Evolutionary conservation across 179 eudicot genomes (phyloP), one percentile per base, ranked within the genome.

Genomic region (Carnegiea gigantea): DNA sequence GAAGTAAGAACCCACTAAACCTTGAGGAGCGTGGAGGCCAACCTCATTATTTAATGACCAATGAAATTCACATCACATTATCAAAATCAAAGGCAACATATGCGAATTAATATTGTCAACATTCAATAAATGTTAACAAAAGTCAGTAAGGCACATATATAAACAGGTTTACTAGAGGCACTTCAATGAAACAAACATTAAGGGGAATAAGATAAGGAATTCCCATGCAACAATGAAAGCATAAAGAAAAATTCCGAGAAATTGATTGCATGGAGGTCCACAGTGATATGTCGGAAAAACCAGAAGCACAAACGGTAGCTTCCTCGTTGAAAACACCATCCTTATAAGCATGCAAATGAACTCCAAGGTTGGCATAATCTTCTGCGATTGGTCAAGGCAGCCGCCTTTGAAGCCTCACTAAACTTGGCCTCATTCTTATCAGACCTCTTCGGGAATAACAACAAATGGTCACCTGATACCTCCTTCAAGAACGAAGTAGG

Each of bases 261-360:
- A 60, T 38, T 53, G 72, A 30, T 18, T 74, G 93, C 97, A 97
- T 89, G 82, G 89, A 84, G 67, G 77, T 87, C 86, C 84, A 91
- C 51, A 73, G 51, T 26, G 64, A 54, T 49, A 93, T 74, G 82
- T 95, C 98, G 77, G 93, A 81, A 78, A 82, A 73, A 74, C 64
- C 84, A 82, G 98, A 94, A 9, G 97, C 96, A 89, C 92, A 93
- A 82, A 95, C 85, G 73, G 90, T 91, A 18, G 98, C 97, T 77
- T 97, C 95, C 78, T 93, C 97, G 67, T 95, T 97, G 79, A 93
- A 89, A 49, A 87, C 91, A 71, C 98, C 98, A 74, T 90, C 92
- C 84, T 87, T 89, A 73, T 57, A 88, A 54, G 95, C 94, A 85
- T 84, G 94, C 73, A 95, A 82, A 83, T 85, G 79, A 86, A 93